Evolutionary conservation across 208 protist genomes (phyloP).

Genomic region (Trypanosoma scelopori): DNA sequence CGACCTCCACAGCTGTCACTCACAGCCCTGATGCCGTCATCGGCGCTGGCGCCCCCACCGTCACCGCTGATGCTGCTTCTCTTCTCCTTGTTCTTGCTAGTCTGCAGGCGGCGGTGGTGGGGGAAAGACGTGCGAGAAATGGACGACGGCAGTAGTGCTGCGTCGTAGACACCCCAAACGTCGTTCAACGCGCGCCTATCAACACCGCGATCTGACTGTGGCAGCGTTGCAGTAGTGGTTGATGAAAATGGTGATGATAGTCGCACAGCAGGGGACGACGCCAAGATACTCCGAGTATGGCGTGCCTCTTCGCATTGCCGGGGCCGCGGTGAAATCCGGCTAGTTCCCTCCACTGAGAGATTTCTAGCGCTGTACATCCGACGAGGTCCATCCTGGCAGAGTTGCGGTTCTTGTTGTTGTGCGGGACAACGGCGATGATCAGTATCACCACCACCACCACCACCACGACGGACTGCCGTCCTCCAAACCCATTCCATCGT

Average conservation of each 20-base stretch:
- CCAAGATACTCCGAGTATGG: not conserved
- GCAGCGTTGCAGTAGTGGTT: no score
- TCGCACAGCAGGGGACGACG: conserved; percentile 7
- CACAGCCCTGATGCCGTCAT: not conserved
- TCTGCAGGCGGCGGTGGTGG: no score
- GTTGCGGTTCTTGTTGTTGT: no score
- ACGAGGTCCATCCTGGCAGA: no score
- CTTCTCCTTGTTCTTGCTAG: no score
- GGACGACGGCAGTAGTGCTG: not conserved
- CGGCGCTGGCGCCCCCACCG: not conserved
- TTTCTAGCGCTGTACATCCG: no score
- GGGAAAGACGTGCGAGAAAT: not conserved
- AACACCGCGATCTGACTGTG: not conserved
- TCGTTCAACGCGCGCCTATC: conserved; percentile 11
- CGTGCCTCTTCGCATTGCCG: no score
- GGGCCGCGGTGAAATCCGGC: no score
- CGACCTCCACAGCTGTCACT: not conserved
- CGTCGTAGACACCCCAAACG: not conserved
- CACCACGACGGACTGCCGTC: not conserved
- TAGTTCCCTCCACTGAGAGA: no score
- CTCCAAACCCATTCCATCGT: conserved; percentile 11
- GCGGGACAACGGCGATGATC: no score
- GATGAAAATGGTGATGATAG: not conserved
- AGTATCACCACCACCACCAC: no score
- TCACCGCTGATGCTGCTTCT: not conserved